Evolutionary conservation across 805 yeast genomes (phyloP).

Genomic region (Wickerhamomyces alni): DNA sequence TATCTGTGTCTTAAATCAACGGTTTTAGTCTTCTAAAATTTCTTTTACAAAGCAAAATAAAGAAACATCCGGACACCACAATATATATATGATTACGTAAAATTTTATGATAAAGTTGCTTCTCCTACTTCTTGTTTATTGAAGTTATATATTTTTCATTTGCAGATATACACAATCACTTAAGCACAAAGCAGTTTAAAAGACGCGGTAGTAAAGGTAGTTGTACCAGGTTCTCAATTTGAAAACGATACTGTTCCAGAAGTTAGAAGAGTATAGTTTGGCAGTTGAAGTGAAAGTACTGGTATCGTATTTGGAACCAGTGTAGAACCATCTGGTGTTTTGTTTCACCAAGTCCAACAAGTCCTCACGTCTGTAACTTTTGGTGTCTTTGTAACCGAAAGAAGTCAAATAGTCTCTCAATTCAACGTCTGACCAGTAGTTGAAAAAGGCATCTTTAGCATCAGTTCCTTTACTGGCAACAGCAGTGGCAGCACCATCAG

Average conservation of each 20-base stretch:
- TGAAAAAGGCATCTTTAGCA: conserved; percentile 23
- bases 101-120: too few relatives aligned
- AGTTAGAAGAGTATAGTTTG: conserved; percentile 7
- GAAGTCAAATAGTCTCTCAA: conserved; percentile 33
- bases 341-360: conserved; percentile 33
- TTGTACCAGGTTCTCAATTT: conserved; percentile 6
- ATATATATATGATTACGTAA: too few relatives aligned
- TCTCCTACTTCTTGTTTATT: too few relatives aligned
- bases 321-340: conserved; percentile 34
- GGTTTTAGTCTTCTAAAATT: not conserved
- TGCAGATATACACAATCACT: not conserved
- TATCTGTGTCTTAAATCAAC: not conserved
- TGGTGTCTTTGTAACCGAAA: conserved; percentile 33
- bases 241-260: conserved; percentile 5
- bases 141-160: too few relatives aligned
- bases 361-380: conserved; percentile 26
- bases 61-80: conserved; percentile 2
- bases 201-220: conserved; percentile 4
- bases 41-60: not conserved
- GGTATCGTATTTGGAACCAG: conserved; percentile 17
- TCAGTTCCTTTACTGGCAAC: not conserved
- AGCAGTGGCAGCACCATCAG: conserved; percentile 6
- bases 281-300: not conserved
- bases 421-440: conserved; percentile 39
- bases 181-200: not conserved